Base-by-base conservation (phyloP, 768 basidiomycete species). In the Lactarius vividus region DNA sequence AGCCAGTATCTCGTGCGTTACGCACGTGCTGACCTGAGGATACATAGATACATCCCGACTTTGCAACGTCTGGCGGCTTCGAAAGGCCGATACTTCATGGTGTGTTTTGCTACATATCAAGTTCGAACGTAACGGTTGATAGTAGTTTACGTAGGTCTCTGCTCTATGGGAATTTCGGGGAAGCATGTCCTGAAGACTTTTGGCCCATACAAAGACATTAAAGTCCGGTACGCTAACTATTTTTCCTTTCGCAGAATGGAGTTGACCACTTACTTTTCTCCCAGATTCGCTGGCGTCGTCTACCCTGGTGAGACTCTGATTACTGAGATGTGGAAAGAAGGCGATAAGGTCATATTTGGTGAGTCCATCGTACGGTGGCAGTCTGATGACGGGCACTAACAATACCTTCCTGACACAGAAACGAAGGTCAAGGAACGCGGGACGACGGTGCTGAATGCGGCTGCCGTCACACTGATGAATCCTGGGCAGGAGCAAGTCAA, bases 251-350 rank as follows among this genome's bases (percentile, higher is more conserved):
- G 62, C 26, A 29, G 20, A n/a, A n/a, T 40, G 31, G 20, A 37
- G 64, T 28, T 66, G 23, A 58, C 60, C 31, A 46, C 57, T 64
- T 28, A 26, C 39, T 54, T 62, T 29, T 68, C 28, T 18, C 31
- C n/a, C 67, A 91, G 91, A 39, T 96, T 98, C 76, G 86, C 90
- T 0, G 94, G 94, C 3, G 87, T 93, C 2, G 94, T 98, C 28
- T 96, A 89, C 74, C 97, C 96, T 2, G 96, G 96, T 0, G 95
- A 98, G 77, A 98, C 96, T 2, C 83, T 98, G 60, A 81, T 94
- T 16, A 99, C 96, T 0, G 88, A 93, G 75, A 98, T 98, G 96
- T 99, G 97, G 97, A 97, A 95, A 75, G 94, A 97, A 71, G 92
- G 89, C 2, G 77, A 83, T 67, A 97, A 88, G 77, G 88, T 98